phyloP scores from a whole-genome alignment of 495 filamentous ascomycete genomes.

The Neurospora sublineolata region DNA sequence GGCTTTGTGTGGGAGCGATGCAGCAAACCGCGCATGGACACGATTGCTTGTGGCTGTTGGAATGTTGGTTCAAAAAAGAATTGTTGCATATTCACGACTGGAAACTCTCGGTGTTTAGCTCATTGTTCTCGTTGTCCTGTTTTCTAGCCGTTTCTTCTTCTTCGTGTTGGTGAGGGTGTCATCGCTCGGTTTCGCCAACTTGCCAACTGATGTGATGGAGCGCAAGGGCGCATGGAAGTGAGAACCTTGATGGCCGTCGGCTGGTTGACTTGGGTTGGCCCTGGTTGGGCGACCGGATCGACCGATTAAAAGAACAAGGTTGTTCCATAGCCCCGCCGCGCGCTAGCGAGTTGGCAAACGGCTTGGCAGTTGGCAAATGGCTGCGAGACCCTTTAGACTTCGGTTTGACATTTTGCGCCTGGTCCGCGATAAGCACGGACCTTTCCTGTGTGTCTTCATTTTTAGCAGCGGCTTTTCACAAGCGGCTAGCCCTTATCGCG shows the following conservation, averaged over 20 bases:
- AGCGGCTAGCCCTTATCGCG: neutral
- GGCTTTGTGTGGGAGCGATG: neutral
- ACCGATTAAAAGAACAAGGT: neutral
- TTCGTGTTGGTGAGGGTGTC: slow-evolving; percentile 10
- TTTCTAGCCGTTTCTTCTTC: neutral
- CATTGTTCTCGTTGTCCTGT: neutral
- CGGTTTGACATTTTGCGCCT: neutral
- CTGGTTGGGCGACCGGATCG: neutral
- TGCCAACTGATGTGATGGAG: neutral
- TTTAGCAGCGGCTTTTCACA: neutral
- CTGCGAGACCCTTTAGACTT: neutral
- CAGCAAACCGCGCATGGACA: neutral
- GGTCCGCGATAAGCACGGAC: neutral
- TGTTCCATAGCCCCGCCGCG: neutral
- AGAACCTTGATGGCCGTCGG: neutral
- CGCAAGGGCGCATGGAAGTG: neutral
- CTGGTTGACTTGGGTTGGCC: neutral
- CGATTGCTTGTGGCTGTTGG: neutral
- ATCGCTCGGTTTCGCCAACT: neutral
- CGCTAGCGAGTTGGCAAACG: neutral
- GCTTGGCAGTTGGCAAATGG: neutral
- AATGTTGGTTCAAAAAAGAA: neutral
- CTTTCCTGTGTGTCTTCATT: neutral
- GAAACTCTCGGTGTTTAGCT: neutral
- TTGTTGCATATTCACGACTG: neutral